phyloP scores from a whole-genome alignment of 2,329 filamentous ascomycete species.

The Orbilia brochopaga region DNA sequence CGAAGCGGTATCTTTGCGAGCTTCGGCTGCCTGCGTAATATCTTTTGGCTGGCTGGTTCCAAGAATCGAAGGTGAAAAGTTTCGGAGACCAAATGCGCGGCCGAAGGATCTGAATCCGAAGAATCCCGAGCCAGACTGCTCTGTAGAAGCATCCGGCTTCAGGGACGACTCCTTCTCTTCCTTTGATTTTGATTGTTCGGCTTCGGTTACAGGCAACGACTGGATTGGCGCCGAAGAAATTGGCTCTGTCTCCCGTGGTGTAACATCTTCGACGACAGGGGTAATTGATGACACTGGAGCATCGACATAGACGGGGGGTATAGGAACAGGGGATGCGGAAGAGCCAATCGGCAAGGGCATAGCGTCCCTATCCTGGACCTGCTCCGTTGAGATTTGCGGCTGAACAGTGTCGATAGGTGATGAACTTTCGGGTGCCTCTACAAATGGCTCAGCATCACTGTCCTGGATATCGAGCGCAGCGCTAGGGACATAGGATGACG shows the following conservation, averaged over 20 bases:
- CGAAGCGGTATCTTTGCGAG: conserved; percentile 10
- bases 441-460: neutral
- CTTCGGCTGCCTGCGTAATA: conserved; percentile 11
- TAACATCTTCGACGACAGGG: neutral
- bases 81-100: conserved; percentile 29
- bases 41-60: conserved; percentile 9
- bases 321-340: conserved; percentile 17
- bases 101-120: conserved; percentile 29
- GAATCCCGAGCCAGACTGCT: conserved; percentile 9
- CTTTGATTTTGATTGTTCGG: neutral
- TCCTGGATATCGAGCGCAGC: neutral
- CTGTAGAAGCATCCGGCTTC: neutral
- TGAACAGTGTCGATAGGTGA: conserved; percentile 7
- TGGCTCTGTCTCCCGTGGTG: too few relatives aligned
- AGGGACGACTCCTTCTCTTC: neutral
- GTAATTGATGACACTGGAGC: neutral
- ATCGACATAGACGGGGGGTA: too few relatives aligned
- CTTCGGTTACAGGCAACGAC: neutral
- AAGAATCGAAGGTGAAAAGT: conserved; percentile 30
- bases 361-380: neutral
- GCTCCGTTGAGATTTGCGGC: neutral
- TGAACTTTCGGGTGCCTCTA: conserved; percentile 15
- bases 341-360: conserved; percentile 33
- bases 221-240: neutral
- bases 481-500: neutral